These are phyloP conservation scores for Blumeria hordei DNA, from an alignment of 2,329 filamentous ascomycete species.

Conservation along the genomic window DNA sequence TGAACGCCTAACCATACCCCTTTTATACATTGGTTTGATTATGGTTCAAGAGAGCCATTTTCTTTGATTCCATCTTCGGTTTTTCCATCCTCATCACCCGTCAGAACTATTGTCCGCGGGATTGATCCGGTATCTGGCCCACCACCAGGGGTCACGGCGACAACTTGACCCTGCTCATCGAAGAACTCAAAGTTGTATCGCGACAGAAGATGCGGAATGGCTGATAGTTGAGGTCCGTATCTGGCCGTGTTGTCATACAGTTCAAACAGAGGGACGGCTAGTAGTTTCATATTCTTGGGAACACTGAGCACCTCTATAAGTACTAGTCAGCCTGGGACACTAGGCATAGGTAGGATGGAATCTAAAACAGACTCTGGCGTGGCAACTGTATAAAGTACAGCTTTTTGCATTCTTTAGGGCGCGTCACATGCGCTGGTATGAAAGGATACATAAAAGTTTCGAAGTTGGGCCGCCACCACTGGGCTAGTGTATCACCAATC, in stretches of 20 bases:
- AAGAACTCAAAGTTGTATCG: slow-evolving; percentile 96
- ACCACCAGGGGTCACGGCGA: slow-evolving; percentile 59
- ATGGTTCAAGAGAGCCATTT: slow-evolving; percentile 17
- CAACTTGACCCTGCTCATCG: slow-evolving; percentile 73
- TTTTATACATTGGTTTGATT: neutral
- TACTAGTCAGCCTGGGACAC: slow-evolving; percentile 2
- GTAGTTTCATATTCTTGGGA: slow-evolving; percentile 98
- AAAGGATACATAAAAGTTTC: slow-evolving; percentile 99
- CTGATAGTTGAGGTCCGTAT: slow-evolving; percentile 87
- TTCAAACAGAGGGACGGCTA: slow-evolving; percentile 90
- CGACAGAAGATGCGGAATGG: slow-evolving; percentile 83
- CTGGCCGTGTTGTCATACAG: slow-evolving; percentile 91
- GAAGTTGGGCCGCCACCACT: slow-evolving; percentile 98
- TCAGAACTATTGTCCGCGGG: slow-evolving; percentile 41
- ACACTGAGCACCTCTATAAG: slow-evolving; percentile 78
- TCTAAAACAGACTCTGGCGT: slow-evolving; percentile 44
- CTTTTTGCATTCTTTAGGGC: slow-evolving; percentile 98
- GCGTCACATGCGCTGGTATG: slow-evolving; percentile 80
- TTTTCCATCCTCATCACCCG: slow-evolving; percentile 36
- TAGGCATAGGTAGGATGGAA: neutral
- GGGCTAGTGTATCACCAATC: slow-evolving; percentile 78
- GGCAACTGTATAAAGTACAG: slow-evolving; percentile 91
- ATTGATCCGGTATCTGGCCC: slow-evolving; percentile 29
- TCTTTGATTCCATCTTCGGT: slow-evolving; percentile 16
- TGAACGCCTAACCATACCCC: neutral